These are phyloP conservation scores for Candida nitratophila DNA, from an alignment of 805 yeast species.

Conservation along the genomic window DNA sequence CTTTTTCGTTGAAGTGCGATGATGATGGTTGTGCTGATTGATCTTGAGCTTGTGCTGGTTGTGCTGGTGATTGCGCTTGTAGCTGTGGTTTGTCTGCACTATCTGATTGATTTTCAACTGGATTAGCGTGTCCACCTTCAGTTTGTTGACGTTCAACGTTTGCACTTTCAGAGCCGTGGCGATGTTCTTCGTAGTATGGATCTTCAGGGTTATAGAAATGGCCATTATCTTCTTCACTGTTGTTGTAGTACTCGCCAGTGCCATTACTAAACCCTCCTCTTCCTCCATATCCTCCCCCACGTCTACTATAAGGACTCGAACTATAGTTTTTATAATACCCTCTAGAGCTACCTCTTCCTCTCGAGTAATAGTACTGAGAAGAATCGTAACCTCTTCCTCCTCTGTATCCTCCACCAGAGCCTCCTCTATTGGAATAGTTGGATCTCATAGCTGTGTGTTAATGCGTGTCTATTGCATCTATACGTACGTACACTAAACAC, in stretches of 20 bases:
- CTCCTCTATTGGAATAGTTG: slow-evolving; percentile 2
- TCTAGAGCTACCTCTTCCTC: slow-evolving; percentile 6
- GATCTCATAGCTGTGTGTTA: neutral
- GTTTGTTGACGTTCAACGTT: too few relatives aligned
- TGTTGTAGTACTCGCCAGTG: neutral
- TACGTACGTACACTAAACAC: too few relatives aligned
- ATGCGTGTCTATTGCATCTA: neutral
- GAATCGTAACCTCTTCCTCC: slow-evolving; percentile 3
- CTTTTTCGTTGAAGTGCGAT: neutral
- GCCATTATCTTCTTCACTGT: neutral
- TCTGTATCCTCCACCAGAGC: slow-evolving; percentile 1
- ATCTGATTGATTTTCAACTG: neutral
- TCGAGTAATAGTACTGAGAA: neutral
- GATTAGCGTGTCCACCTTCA: too few relatives aligned
- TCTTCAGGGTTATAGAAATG: neutral
- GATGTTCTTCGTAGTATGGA: too few relatives aligned
- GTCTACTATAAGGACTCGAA: neutral
- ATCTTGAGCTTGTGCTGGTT: neutral
- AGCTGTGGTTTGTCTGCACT: neutral
- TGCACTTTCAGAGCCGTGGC: neutral
- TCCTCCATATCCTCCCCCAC: neutral
- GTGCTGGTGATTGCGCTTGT: neutral
- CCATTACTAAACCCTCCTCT: neutral
- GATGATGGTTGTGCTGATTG: neutral
- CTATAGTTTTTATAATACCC: slow-evolving; percentile 1